These are phyloP conservation scores for Mediolabrus comicus DNA, from an alignment of 108 stramenopile genomes.

Conservation along the genomic window DNA sequence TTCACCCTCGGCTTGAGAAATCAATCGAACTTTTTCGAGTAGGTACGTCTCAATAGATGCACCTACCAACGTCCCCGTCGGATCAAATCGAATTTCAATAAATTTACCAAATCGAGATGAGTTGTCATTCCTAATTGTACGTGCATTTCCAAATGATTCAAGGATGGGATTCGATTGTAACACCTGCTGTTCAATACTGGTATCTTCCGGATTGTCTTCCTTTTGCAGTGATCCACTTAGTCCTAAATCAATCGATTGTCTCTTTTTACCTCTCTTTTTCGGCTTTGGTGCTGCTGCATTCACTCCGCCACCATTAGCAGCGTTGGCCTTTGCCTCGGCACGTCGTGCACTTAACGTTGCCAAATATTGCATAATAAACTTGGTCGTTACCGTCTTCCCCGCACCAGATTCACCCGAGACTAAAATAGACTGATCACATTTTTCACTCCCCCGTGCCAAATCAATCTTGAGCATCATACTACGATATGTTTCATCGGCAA, in stretches of 20 bases:
- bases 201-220: slow-evolving; percentile 13
- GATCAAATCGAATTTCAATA: slow-evolving; percentile 87
- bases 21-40: slow-evolving; percentile 91
- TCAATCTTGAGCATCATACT: slow-evolving; percentile 79
- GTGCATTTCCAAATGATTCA: slow-evolving; percentile 96
- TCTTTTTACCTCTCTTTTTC: slow-evolving; percentile 1
- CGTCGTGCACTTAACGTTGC: slow-evolving; percentile 74
- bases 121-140: slow-evolving; percentile 88
- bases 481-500: slow-evolving; percentile 89
- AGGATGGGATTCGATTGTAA: slow-evolving; percentile 94
- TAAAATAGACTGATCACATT: slow-evolving; percentile 68
- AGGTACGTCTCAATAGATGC: slow-evolving; percentile 92
- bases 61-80: slow-evolving; percentile 67
- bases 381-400: slow-evolving; percentile 98
- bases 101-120: slow-evolving; percentile 91
- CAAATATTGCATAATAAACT: slow-evolving; percentile 95
- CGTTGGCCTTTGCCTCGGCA: slow-evolving; percentile 37
- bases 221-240: slow-evolving; percentile 1
- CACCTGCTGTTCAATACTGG: slow-evolving; percentile 81
- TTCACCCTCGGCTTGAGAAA: slow-evolving; percentile 79
- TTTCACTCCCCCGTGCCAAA: slow-evolving; percentile 8
- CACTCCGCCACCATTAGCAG: neutral
- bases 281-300: neutral
- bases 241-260: slow-evolving; percentile 1
- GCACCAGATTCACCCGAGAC: slow-evolving; percentile 93